These are phyloP conservation scores for Colletotrichum gigasporum DNA, from an alignment of 2,329 filamentous ascomycete genomes.

Conservation along the genomic window DNA sequence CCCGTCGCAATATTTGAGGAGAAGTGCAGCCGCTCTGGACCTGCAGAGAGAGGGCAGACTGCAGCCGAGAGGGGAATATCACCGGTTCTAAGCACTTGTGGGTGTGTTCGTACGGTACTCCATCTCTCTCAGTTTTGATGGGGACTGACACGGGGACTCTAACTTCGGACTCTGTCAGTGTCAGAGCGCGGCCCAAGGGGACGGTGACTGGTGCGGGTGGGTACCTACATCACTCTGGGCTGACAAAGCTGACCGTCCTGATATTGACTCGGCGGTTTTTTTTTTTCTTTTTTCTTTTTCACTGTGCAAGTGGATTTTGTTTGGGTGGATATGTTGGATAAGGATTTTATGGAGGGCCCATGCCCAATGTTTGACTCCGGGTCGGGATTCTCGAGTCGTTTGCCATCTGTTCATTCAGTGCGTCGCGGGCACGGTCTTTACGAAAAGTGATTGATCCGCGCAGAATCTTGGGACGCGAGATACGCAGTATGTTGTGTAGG, in stretches of 20 bases:
- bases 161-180: background rate
- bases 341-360: background rate
- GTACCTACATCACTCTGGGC: conserved; percentile 24
- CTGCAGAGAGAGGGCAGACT: background rate
- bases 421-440: background rate
- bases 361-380: conserved; percentile 5
- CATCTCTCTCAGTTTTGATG: background rate
- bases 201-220: conserved; percentile 8
- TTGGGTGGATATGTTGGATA: conserved; percentile 1
- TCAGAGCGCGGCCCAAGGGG: conserved; percentile 24
- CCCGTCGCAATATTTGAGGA: background rate
- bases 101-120: background rate
- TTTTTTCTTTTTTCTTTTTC: background rate
- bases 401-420: background rate
- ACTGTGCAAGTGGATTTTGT: background rate
- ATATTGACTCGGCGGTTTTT: background rate
- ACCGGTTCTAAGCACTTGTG: background rate
- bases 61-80: background rate
- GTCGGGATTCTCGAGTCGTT: background rate
- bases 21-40: background rate
- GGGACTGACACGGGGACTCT: background rate
- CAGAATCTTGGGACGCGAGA: background rate
- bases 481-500: too few relatives aligned
- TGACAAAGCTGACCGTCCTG: conserved; percentile 4
- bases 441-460: conserved; percentile 7